Evolutionary conservation across 345 rosid genomes (phyloP).

Genomic region (Aegle marmelos): DNA sequence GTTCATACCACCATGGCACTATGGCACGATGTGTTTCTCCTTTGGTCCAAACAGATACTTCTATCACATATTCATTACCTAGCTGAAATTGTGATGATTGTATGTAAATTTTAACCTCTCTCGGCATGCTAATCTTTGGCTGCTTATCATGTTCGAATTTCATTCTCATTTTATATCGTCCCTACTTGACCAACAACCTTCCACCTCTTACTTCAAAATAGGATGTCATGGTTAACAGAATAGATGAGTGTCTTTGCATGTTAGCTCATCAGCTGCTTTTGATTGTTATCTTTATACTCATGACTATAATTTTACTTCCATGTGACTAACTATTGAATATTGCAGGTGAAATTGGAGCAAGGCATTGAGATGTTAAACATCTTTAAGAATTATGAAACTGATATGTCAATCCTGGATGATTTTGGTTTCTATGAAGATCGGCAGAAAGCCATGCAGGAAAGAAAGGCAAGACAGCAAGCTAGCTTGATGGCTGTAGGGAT

Average conservation of each 20-base stretch:
- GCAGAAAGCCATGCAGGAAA: slow-evolving; percentile 75
- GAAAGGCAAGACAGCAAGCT: slow-evolving; percentile 71
- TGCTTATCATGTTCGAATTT: neutral
- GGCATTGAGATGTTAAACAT: slow-evolving; percentile 77
- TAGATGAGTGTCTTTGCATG: neutral
- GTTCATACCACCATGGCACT: neutral
- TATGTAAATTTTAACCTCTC: neutral
- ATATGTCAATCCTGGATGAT: slow-evolving; percentile 78
- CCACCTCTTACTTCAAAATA: neutral
- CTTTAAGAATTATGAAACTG: slow-evolving; percentile 66
- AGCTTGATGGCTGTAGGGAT: slow-evolving; percentile 44
- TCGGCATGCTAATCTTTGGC: neutral
- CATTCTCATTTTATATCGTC: neutral
- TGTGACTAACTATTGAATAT: slow-evolving; percentile 6
- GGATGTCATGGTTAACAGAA: neutral
- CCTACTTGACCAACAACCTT: neutral
- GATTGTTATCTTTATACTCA: neutral
- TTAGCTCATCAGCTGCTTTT: neutral
- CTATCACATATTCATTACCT: neutral
- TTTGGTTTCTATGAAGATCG: slow-evolving; percentile 85
- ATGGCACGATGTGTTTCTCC: neutral
- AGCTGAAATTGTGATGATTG: neutral
- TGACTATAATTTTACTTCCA: neutral
- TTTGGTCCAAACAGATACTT: neutral
- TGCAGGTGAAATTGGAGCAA: slow-evolving; percentile 82